Percentiles rank a stretch among this genome's conserved stretches.
Conservation (phyloP, 116 monocot genomes). For the Zostera marina region DNA sequence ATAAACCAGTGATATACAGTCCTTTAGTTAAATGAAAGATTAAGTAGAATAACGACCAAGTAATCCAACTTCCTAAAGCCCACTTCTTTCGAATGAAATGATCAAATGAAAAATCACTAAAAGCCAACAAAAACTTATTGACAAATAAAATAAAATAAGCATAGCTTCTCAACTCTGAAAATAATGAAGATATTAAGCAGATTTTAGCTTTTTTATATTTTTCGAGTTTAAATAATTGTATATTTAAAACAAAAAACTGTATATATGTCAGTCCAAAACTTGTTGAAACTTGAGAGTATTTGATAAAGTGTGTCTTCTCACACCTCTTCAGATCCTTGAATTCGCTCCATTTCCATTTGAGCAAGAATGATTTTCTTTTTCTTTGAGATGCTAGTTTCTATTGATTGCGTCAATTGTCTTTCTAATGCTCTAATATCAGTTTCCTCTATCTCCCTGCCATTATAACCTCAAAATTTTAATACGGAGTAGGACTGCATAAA, state of each 20-base stretch:
- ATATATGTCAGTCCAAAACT: too few relatives aligned
- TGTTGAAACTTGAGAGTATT: too few relatives aligned
- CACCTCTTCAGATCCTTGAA: conserved; percentile 94
- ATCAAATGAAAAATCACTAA: too few relatives aligned
- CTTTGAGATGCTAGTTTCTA: conserved; percentile 78
- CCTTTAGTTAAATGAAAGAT: background rate
- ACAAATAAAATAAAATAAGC: too few relatives aligned
- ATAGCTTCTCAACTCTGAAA: too few relatives aligned
- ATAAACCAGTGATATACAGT: background rate
- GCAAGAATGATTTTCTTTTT: conserved; percentile 91
- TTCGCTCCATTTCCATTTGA: conserved; percentile 83
- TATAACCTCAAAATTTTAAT: conserved; percentile 1
- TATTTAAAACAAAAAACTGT: background rate
- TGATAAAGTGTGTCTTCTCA: background rate
- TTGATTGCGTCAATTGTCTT: conserved; percentile 92
- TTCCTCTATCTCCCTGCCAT: conserved; percentile 82
- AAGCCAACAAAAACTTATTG: too few relatives aligned
- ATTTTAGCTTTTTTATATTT: background rate
- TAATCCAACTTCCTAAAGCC: background rate
- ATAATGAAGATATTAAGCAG: conserved; percentile 2
- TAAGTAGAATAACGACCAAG: background rate
- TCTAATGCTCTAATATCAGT: conserved; percentile 83
- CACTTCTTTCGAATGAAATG: background rate
- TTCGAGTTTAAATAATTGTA: background rate
- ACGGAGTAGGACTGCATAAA: background rate